phyloP scores from a whole-genome alignment of 2,329 filamentous ascomycete species.

The Chrysoporthe austroafricana region DNA sequence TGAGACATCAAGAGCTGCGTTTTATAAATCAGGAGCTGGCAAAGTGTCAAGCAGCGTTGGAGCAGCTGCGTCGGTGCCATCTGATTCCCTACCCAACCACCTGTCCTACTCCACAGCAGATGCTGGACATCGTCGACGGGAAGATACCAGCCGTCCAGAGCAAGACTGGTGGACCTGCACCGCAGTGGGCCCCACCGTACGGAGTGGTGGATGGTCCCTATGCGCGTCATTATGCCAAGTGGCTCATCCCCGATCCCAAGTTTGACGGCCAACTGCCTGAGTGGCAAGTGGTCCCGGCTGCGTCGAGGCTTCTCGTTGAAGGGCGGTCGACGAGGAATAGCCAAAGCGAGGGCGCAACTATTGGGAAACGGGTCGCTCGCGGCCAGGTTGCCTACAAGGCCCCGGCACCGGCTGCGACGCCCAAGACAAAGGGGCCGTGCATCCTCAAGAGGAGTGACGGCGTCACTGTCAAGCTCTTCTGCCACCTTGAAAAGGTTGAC shows the following conservation, averaged over 20 bases:
- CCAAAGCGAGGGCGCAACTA: conserved; percentile 56
- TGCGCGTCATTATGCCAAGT: conserved; percentile 90
- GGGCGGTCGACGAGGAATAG: conserved; percentile 81
- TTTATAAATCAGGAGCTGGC: conserved; percentile 95
- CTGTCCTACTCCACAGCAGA: conserved; percentile 66
- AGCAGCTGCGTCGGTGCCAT: conserved; percentile 90
- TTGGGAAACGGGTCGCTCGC: conserved; percentile 56
- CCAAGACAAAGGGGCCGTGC: conserved; percentile 84
- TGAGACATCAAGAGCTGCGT: conserved; percentile 93
- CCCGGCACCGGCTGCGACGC: conserved; percentile 69
- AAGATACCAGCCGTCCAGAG: conserved; percentile 71
- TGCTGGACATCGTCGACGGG: conserved; percentile 73
- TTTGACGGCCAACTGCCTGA: conserved; percentile 73
- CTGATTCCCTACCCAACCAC: conserved; percentile 86
- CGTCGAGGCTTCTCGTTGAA: conserved; percentile 56
- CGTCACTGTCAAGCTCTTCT: conserved; percentile 86
- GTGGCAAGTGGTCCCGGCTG: conserved; percentile 47
- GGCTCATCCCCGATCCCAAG: conserved; percentile 85
- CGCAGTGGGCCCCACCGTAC: conserved; percentile 83
- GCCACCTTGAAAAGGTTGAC: conserved; percentile 41
- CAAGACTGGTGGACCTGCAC: conserved; percentile 65
- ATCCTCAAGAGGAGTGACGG: conserved; percentile 85
- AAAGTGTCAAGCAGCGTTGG: conserved; percentile 90
- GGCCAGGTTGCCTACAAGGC: conserved; percentile 63
- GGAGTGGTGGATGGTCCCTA: conserved; percentile 92